Conservation (phyloP, 176 grass and related monocot genomes). For the Hyparrhenia diplandra region DNA sequence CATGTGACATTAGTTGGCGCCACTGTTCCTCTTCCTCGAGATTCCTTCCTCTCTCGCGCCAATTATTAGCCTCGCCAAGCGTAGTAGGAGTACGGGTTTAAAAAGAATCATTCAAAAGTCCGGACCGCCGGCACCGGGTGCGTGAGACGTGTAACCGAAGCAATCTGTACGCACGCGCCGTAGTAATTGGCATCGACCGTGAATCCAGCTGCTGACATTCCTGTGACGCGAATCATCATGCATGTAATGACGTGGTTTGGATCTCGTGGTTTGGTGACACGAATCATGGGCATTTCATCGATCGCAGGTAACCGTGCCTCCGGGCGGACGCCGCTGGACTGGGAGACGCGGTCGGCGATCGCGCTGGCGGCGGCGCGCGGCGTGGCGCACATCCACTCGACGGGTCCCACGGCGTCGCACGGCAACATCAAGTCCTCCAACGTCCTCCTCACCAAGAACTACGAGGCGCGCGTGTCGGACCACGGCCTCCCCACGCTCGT, state of each 20-base stretch:
- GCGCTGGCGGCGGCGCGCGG: constrained; percentile 65
- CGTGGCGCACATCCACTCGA: constrained; percentile 73
- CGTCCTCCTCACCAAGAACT: constrained; percentile 83
- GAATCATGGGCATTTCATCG: no score
- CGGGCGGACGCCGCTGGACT: constrained; percentile 77
- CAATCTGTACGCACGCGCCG: not conserved
- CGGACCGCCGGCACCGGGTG: not conserved
- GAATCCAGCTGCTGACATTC: not conserved
- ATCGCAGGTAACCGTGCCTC: constrained; percentile 94
- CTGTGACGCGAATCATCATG: not conserved
- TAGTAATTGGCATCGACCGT: constrained; percentile 15
- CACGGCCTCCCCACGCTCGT: constrained; percentile 83
- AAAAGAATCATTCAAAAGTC: constrained; percentile 26
- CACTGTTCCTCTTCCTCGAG: constrained; percentile 30
- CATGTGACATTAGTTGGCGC: constrained; percentile 45
- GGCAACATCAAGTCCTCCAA: constrained; percentile 99
- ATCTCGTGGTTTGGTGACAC: no score
- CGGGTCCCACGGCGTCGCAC: constrained; percentile 56
- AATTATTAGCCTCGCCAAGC: constrained; percentile 38
- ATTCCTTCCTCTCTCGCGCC: constrained; percentile 31
- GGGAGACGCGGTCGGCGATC: constrained; percentile 75
- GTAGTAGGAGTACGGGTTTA: no score
- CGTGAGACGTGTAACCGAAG: constrained; percentile 27
- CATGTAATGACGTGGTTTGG: not conserved
- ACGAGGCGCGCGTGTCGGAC: constrained; percentile 87